These are phyloP conservation scores for Fallopia convolvulus DNA, from an alignment of 148 eudicot genomes.

Conservation along the genomic window DNA sequence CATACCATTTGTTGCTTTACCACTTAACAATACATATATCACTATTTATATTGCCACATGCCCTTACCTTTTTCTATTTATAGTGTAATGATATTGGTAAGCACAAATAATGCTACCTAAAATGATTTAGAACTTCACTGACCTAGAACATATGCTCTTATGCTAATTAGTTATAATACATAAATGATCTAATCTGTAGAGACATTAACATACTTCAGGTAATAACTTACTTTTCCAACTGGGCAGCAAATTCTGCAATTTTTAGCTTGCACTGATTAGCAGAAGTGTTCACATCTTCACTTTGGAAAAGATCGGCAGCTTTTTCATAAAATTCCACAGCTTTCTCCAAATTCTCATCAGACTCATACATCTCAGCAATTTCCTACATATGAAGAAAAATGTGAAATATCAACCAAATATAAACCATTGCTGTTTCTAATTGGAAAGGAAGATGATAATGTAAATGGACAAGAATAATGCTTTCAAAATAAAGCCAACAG, in stretches of 20 bases:
- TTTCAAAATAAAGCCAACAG: neutral
- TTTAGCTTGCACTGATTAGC: conserved; percentile 72
- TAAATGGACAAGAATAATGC: neutral
- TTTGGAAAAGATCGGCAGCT: conserved; percentile 66
- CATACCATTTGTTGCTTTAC: neutral
- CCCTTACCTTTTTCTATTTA: neutral
- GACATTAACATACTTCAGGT: neutral
- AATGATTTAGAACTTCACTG: neutral
- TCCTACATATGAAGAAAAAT: conserved; percentile 35
- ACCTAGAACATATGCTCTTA: neutral
- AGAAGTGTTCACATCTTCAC: conserved; percentile 62
- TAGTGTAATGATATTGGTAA: neutral
- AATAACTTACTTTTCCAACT: conserved; percentile 59
- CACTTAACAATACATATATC: neutral
- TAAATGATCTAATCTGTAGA: neutral
- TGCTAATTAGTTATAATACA: neutral
- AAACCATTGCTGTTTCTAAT: neutral
- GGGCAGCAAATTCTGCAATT: conserved; percentile 75
- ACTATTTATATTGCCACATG: neutral
- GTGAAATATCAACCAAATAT: neutral
- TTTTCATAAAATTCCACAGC: conserved; percentile 55
- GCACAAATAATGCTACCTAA: neutral
- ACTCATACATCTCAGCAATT: conserved; percentile 62
- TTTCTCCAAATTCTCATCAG: conserved; percentile 40
- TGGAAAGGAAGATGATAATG: neutral